Percentiles rank a stretch among this genome's conserved stretches.
These are phyloP conservation scores for Entomortierella beljakovae DNA, from an alignment of 192 early-diverging fungal species.

Conservation along the genomic window DNA sequence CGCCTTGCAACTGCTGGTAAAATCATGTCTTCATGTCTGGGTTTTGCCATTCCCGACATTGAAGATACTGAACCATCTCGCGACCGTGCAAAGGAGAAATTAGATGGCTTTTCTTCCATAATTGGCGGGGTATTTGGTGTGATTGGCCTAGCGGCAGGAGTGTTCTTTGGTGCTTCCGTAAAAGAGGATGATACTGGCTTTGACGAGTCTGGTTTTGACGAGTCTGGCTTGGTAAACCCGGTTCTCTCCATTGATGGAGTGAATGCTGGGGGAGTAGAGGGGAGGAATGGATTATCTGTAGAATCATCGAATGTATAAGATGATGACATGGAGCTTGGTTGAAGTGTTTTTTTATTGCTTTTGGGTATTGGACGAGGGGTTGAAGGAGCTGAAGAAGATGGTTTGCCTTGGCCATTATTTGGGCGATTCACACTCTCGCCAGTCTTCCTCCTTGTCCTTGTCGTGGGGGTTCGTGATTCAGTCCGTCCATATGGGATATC, in stretches of 20 bases:
- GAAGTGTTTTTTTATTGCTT: conserved; percentile 9
- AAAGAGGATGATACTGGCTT: background rate
- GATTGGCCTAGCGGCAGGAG: background rate
- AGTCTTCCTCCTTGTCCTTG: conserved; percentile 28
- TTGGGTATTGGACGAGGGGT: conserved; percentile 46
- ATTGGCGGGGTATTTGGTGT: conserved; percentile 1
- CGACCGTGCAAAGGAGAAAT: conserved; percentile 1
- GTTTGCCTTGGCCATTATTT: background rate
- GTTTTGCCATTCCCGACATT: conserved; percentile 11
- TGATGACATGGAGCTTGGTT: conserved; percentile 4
- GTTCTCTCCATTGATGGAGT: conserved; percentile 48
- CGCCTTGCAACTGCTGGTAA: conserved; percentile 36
- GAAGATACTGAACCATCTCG: conserved; percentile 21
- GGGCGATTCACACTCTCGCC: conserved; percentile 31
- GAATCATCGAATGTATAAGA: conserved; percentile 44
- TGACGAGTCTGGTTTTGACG: conserved; percentile 5
- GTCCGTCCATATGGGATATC: background rate
- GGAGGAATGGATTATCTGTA: conserved; percentile 28
- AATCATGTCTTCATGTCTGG: conserved; percentile 51
- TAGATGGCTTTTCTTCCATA: conserved; percentile 13
- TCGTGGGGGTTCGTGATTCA: conserved; percentile 22
- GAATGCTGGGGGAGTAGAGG: conserved; percentile 41
- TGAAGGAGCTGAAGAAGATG: conserved; percentile 8
- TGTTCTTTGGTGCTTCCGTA: background rate
- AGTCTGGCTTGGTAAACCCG: conserved; percentile 7